phyloP scores from a whole-genome alignment of 1,284 basidiomycete species.

The Volvariella volvacea region DNA sequence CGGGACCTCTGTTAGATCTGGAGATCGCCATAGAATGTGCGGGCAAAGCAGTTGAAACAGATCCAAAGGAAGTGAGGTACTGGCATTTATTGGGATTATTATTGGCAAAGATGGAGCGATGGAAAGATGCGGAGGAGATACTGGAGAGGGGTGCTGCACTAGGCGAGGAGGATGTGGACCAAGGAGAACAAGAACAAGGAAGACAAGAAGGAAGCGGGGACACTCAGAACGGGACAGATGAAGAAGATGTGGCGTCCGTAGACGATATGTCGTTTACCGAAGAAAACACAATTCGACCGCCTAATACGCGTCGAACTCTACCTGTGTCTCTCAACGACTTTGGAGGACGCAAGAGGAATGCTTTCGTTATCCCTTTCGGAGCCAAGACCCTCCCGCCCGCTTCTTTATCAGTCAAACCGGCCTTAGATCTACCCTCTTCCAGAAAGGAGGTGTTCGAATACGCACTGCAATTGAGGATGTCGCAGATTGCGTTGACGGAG shows the following conservation, averaged over 20 bases:
- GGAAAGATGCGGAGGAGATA: constrained; percentile 73
- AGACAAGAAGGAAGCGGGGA: constrained; percentile 14
- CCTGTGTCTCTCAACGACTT: not conserved
- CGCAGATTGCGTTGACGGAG: constrained; percentile 80
- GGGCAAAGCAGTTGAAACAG: constrained; percentile 71
- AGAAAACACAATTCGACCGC: not conserved
- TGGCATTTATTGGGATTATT: constrained; percentile 93
- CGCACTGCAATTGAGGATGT: constrained; percentile 83
- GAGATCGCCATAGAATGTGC: constrained; percentile 64
- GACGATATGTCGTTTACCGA: constrained; percentile 2
- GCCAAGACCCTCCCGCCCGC: not conserved
- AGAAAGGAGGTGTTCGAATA: constrained; percentile 68
- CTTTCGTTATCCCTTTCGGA: not conserved
- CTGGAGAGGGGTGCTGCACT: constrained; percentile 52
- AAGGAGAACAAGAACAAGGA: constrained; percentile 6
- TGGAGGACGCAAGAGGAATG: not conserved
- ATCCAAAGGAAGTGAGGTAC: constrained; percentile 66
- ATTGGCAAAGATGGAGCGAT: constrained; percentile 75
- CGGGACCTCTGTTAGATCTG: constrained; percentile 60
- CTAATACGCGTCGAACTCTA: not conserved
- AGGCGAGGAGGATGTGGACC: constrained; percentile 11
- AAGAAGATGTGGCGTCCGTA: constrained; percentile 11
- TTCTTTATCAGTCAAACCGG: not conserved
- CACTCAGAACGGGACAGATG: constrained; percentile 12
- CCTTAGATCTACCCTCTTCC: constrained; percentile 16